Percentiles rank a stretch among this genome's conserved stretches.
Evolutionary conservation across 2,329 filamentous ascomycete genomes (phyloP).

Genomic region (Claviceps pazoutovae): DNA sequence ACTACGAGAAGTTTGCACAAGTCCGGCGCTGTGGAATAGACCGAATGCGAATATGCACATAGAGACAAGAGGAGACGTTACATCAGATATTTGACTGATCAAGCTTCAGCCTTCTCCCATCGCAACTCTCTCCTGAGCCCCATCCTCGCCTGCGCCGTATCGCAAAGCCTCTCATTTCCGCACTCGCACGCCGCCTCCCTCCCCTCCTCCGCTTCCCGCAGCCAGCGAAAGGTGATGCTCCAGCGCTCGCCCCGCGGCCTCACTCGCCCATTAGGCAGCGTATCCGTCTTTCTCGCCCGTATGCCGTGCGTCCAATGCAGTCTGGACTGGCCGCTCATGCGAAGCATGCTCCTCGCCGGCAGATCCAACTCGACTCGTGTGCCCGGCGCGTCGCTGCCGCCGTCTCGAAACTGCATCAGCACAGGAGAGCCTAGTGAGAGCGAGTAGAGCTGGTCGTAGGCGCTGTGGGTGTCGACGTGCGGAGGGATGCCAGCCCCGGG

Average conservation of each 20-base stretch:
- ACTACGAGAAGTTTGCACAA: no score
- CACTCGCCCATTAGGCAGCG: constrained; percentile 29
- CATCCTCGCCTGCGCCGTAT: constrained; percentile 31
- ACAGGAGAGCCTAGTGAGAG: constrained; percentile 28
- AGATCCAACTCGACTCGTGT: constrained; percentile 31
- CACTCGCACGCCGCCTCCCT: constrained; percentile 33
- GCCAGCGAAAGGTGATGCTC: constrained; percentile 43
- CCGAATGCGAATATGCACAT: no score
- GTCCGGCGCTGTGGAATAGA: no score
- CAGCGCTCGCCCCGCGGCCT: constrained; percentile 30
- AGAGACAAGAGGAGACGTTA: no score
- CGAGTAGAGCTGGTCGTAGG: constrained; percentile 30
- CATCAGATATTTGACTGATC: no score
- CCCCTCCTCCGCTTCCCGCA: constrained; percentile 16
- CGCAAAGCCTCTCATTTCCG: constrained; percentile 34
- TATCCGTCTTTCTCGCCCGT: constrained; percentile 37
- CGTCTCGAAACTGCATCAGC: constrained; percentile 29
- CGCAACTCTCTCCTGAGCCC: constrained; percentile 36
- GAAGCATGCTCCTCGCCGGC: constrained; percentile 33
- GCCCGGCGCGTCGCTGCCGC: constrained; percentile 13
- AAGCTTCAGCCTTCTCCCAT: constrained; percentile 22
- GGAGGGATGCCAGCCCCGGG: constrained; percentile 46
- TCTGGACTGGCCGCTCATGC: constrained; percentile 34
- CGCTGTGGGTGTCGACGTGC: constrained; percentile 42
- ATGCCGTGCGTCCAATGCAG: constrained; percentile 44